Evolutionary conservation across 2,329 filamentous ascomycete species (phyloP), one percentile per base, ranked within the genome.

Genomic region (Claviceps humidiphila): DNA sequence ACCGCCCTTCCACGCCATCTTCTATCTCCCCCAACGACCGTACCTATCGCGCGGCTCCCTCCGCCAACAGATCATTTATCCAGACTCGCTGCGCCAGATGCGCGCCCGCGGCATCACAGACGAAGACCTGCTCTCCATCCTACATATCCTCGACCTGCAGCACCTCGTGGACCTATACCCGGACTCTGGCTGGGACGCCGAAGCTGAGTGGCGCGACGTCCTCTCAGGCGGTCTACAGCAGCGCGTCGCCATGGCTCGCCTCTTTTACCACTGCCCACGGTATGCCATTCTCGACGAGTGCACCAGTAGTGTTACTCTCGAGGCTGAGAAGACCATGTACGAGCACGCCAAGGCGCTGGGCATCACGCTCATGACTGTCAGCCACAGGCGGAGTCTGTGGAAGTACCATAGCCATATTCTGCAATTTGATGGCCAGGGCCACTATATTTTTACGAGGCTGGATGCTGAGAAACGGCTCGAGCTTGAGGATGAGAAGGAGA

Each of bases 221-320:
- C 78, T 98, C 30, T 95, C 88, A 0, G 89, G 88, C 13, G 93
- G 93, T 6, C 75, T 96, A 20, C 93, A 98, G 71, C 93, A 98
- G 72, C 85, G 93, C 50, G 87, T 98, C 22, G 93, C 93, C 55
- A 97, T 97, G 88, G 93, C 93, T 0, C 78, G 93, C 0, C 77
- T 95, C 17, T 96, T 96, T 69, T 97, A 97, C 69, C 91, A 97
- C 69, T 77, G 82, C 9, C 91, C 91, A 0, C 84, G 86, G 60
- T 97, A 95, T 66, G 93, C 93, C 11, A 98, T 98, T 59, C 74
- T 98, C 40, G 93, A 98, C 66, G 93, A 98, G 71, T 98, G 93
- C 69, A 98, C 93, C 6, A 90, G 85, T 53, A 89, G 83, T 50
- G 89, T 98, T n/a, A 96, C 94, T 16, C 77, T 96, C 30, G 91